Evolutionary conservation across 2,329 filamentous ascomycete species (phyloP), one percentile per base, ranked within the genome.

Genomic region (Clonostachys rosea): DNA sequence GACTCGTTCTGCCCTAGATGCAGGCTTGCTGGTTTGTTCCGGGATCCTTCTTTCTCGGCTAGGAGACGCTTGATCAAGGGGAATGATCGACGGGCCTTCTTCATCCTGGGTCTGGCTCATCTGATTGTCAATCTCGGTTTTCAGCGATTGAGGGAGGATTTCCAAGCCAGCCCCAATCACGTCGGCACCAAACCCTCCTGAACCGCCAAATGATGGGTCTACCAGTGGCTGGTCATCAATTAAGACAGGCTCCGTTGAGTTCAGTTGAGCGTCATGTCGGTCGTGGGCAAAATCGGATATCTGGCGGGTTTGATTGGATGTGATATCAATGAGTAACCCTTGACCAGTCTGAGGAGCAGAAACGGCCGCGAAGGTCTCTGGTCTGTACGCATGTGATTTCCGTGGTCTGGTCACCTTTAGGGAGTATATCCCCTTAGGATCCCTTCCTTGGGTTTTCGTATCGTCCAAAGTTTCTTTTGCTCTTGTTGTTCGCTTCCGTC

Each of bases 361-460:
- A 35, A 44, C 14, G 6, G 42, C 42, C 10, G 24, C n/a, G 12
- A 14, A 16, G 34, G 10, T 16, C 13, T 44, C 20, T 6, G 13
- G n/a, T 34, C 37, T 44, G 30, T 13, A 14, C 11, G n/a, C 18
- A 12, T 44, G 24, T 13, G 14, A 18, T 18, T 35, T n/a, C 11
- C 42, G 42, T 18, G 42, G 16, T 18, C 30, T 36, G 7, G 30
- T 12, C 5, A 41, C 16, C 16, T 14, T 47, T 35, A 14, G 41
- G 44, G n/a, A 42, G 44, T 35, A 43, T 42, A 12, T 13, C 8
- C 13, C 47, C 46, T 33, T 51, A 55, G 40, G 44, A 34, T 16
- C 18, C 24, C 9, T 30, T 30, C 24, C 24, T 30, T 10, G 3
- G 24, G 24, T 10, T 30, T 10, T 30, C 24, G 8, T 30, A 10